phyloP scores from a whole-genome alignment of 305 asterid species.

The Plantago coronopus region DNA sequence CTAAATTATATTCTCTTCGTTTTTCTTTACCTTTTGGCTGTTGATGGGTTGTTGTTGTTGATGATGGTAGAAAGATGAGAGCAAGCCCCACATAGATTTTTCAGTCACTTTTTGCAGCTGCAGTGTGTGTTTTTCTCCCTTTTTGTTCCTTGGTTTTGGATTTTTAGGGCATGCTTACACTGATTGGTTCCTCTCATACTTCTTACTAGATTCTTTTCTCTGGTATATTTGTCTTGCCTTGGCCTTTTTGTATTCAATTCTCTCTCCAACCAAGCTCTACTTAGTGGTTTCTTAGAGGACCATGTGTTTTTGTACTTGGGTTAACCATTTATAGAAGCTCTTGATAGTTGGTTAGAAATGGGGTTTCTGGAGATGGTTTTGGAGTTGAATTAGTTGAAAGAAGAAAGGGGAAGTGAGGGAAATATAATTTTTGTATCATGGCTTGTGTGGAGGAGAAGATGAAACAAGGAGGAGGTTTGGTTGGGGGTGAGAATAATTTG shows the following conservation, averaged over 20 bases:
- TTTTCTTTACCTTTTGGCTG: slow-evolving; percentile 36
- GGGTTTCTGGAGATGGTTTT: slow-evolving; percentile 27
- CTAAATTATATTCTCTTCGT: slow-evolving; percentile 25
- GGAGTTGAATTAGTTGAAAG: slow-evolving; percentile 27
- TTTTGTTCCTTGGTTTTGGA: slow-evolving; percentile 78
- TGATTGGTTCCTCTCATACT: slow-evolving; percentile 44
- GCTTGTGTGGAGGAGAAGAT: slow-evolving; percentile 58
- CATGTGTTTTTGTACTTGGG: slow-evolving; percentile 14
- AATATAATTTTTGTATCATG: slow-evolving; percentile 39
- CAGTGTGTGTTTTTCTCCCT: slow-evolving; percentile 28
- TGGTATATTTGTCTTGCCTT: slow-evolving; percentile 45
- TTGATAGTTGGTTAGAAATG: slow-evolving; percentile 31
- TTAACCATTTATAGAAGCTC: slow-evolving; percentile 16
- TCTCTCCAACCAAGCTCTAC: slow-evolving; percentile 26
- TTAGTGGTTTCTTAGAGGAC: slow-evolving; percentile 13
- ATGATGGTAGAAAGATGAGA: slow-evolving; percentile 11
- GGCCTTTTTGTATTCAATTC: slow-evolving; percentile 29
- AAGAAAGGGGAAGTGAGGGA: not conserved
- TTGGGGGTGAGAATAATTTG: slow-evolving; percentile 47
- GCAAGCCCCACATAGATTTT: slow-evolving; percentile 79
- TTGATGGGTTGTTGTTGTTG: slow-evolving; percentile 48
- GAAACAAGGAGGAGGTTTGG: slow-evolving; percentile 54
- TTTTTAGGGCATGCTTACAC: slow-evolving; percentile 60
- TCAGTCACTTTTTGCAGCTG: slow-evolving; percentile 57
- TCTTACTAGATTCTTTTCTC: slow-evolving; percentile 27